phyloP scores from a whole-genome alignment of 495 filamentous ascomycete genomes.

The Penicillium pancosmium region DNA sequence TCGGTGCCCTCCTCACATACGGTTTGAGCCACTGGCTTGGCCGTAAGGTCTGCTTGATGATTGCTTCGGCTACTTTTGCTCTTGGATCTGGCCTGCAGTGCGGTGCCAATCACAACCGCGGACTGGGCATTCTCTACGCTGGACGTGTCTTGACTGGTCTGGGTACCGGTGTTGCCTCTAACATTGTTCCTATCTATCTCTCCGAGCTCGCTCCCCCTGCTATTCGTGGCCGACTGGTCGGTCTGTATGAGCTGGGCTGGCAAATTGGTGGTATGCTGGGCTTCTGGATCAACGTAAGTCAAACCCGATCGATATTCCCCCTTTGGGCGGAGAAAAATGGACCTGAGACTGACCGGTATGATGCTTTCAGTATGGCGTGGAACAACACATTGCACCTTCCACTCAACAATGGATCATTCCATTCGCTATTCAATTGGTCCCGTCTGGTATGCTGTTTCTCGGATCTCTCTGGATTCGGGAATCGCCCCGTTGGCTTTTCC shows the following conservation, averaged over 20 bases:
- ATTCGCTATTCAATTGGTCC: constrained; percentile 59
- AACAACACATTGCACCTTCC: constrained; percentile 30
- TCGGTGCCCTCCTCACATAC: constrained; percentile 65
- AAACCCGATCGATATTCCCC: constrained; percentile 6
- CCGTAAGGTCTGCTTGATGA: constrained; percentile 55
- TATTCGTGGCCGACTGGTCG: constrained; percentile 77
- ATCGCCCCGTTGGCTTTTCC: constrained; percentile 63
- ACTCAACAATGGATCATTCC: constrained; percentile 60
- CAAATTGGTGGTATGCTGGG: constrained; percentile 74
- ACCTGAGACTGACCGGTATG: constrained; percentile 19
- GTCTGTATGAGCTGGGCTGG: constrained; percentile 75
- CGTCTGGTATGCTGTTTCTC: constrained; percentile 51
- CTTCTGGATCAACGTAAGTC: constrained; percentile 67
- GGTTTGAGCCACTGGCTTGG: constrained; percentile 58
- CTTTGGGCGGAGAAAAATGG: background rate
- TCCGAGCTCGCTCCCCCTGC: constrained; percentile 80
- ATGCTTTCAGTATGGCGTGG: constrained; percentile 42
- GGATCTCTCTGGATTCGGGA: constrained; percentile 54
- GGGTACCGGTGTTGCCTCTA: constrained; percentile 75
- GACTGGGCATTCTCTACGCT: constrained; percentile 64
- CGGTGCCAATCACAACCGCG: constrained; percentile 57
- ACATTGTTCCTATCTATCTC: constrained; percentile 78
- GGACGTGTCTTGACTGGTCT: constrained; percentile 75
- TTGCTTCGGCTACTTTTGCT: constrained; percentile 60
- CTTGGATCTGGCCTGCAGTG: constrained; percentile 68